These are phyloP conservation scores for Pulicaria dysenterica DNA, from an alignment of 129 eudicot species.

Conservation along the genomic window DNA sequence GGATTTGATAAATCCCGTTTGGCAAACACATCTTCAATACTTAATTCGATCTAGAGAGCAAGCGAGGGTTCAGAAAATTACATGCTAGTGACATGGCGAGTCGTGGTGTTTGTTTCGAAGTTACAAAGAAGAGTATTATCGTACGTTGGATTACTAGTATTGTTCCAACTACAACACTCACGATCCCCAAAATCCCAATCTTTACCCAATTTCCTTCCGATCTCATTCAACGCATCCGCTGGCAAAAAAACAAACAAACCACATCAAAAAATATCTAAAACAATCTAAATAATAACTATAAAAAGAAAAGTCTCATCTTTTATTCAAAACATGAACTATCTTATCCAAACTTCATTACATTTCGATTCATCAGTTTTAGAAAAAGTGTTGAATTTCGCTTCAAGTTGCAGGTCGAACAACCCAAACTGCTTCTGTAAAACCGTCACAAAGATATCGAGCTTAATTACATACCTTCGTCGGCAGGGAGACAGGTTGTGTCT, in stretches of 20 bases:
- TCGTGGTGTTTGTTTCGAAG: not conserved
- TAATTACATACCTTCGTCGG: slow-evolving; percentile 30
- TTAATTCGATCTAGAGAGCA: not conserved
- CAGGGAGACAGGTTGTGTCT: slow-evolving; percentile 20
- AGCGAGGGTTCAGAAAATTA: slow-evolving; percentile 5
- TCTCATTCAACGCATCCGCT: slow-evolving; percentile 45
- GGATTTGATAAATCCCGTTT: not conserved
- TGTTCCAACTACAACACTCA: slow-evolving; percentile 32
- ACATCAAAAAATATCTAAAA: too few species aligned
- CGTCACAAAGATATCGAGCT: not conserved
- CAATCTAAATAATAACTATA: too few species aligned
- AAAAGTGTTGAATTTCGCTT: not conserved
- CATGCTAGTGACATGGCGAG: slow-evolving; percentile 9
- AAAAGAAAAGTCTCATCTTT: too few species aligned
- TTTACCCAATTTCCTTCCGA: slow-evolving; percentile 58
- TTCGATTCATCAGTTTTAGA: not conserved
- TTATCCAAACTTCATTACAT: not conserved
- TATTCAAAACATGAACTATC: too few species aligned
- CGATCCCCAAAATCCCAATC: slow-evolving; percentile 54
- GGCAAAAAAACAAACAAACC: not conserved
- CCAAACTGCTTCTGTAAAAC: too few species aligned
- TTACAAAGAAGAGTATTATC: not conserved
- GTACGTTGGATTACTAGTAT: not conserved
- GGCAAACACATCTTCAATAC: not conserved
- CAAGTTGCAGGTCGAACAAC: too few species aligned